These are phyloP conservation scores for Fraxinus ornus DNA, from an alignment of 305 asterid species.

Conservation along the genomic window DNA sequence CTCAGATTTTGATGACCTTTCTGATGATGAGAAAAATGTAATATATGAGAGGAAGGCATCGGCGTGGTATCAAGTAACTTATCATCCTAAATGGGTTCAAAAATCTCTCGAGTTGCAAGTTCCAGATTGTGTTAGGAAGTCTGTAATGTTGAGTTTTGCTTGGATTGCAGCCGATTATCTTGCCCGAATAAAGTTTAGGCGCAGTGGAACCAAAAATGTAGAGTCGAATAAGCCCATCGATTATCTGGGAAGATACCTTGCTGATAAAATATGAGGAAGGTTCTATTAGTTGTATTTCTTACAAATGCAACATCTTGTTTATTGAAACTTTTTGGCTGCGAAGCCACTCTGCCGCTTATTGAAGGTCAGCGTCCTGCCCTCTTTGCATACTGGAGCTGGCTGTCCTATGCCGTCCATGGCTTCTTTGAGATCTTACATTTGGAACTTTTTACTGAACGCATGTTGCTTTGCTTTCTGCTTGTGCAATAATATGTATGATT, in stretches of 20 bases:
- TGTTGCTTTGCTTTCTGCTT: neutral
- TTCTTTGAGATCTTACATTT: neutral
- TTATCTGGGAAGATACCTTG: slow-evolving; percentile 69
- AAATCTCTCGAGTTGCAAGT: slow-evolving; percentile 42
- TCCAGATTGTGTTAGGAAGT: slow-evolving; percentile 37
- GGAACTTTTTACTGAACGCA: neutral
- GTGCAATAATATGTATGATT: neutral
- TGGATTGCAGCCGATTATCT: slow-evolving; percentile 94
- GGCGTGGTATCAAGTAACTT: slow-evolving; percentile 87
- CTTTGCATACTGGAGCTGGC: neutral
- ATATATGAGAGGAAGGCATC: slow-evolving; percentile 79
- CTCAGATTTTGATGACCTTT: slow-evolving; percentile 44
- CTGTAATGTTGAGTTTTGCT: slow-evolving; percentile 80
- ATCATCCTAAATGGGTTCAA: slow-evolving; percentile 59
- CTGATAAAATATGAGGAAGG: slow-evolving; percentile 56
- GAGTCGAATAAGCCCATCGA: slow-evolving; percentile 59
- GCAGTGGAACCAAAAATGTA: slow-evolving; percentile 33
- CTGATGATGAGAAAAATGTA: slow-evolving; percentile 54
- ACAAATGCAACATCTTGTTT: neutral
- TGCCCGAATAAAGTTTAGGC: slow-evolving; percentile 68
- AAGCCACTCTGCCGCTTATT: slow-evolving; percentile 29
- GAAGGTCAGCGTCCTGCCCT: neutral
- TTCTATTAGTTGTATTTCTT: neutral
- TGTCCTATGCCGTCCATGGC: slow-evolving; percentile 1
- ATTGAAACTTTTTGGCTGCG: slow-evolving; percentile 17